phyloP scores from a whole-genome alignment of 169 alveolate genomes.

The Theileria parva region DNA sequence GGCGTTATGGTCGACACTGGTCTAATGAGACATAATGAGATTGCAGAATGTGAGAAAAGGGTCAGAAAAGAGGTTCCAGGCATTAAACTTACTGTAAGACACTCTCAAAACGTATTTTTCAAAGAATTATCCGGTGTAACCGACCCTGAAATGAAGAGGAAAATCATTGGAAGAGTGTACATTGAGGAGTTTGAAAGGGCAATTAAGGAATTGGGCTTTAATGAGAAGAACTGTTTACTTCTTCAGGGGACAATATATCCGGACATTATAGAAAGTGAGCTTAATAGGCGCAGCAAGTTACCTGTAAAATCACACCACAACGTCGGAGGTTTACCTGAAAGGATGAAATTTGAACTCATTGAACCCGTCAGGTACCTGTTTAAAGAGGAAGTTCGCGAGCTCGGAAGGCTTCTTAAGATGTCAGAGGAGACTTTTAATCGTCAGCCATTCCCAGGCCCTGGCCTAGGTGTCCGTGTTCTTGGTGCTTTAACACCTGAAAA shows the following conservation, averaged over 20 bases:
- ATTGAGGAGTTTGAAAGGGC: slow-evolving; percentile 78
- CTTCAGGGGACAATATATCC: slow-evolving; percentile 80
- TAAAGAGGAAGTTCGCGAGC: slow-evolving; percentile 75
- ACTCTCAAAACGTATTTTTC: slow-evolving; percentile 68
- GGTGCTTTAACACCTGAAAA: slow-evolving; percentile 72
- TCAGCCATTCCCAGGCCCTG: slow-evolving; percentile 82
- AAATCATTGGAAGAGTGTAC: slow-evolving; percentile 74
- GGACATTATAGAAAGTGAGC: slow-evolving; percentile 72
- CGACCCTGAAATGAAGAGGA: slow-evolving; percentile 74
- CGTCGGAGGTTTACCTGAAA: slow-evolving; percentile 77
- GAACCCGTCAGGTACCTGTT: slow-evolving; percentile 75
- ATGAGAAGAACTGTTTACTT: slow-evolving; percentile 64
- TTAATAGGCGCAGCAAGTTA: slow-evolving; percentile 62
- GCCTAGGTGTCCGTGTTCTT: slow-evolving; percentile 72
- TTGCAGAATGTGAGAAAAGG: slow-evolving; percentile 64
- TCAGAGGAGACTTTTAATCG: slow-evolving; percentile 68
- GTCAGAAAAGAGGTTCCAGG: slow-evolving; percentile 72
- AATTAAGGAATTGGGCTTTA: slow-evolving; percentile 68
- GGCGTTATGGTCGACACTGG: slow-evolving; percentile 78
- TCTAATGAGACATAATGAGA: slow-evolving; percentile 75
- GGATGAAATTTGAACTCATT: slow-evolving; percentile 69
- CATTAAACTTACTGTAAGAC: slow-evolving; percentile 68
- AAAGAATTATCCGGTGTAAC: slow-evolving; percentile 68
- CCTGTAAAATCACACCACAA: slow-evolving; percentile 79
- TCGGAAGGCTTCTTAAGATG: slow-evolving; percentile 67